These are phyloP conservation scores for Allium sativum DNA, from an alignment of 106 monocot genomes.

Conservation along the genomic window DNA sequence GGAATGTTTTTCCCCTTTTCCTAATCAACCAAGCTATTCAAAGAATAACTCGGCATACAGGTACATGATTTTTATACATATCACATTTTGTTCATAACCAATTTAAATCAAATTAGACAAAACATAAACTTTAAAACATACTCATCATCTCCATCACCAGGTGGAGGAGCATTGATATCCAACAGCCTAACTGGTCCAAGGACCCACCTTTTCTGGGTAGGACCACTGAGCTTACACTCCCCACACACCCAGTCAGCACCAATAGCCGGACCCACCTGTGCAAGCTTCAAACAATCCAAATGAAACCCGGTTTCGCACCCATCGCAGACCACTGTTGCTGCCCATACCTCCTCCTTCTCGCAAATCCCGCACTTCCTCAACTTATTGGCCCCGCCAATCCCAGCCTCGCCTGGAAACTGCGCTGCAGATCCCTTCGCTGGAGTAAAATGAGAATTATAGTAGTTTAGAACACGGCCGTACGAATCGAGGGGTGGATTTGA, in stretches of 20 bases:
- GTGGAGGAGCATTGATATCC: conserved; percentile 80
- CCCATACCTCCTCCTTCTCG: conserved; percentile 40
- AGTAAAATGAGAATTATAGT: conserved; percentile 12
- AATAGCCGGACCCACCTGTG: conserved; percentile 2
- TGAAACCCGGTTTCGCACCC: conserved; percentile 97
- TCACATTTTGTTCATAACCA: background rate
- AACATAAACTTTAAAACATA: conserved; percentile 2
- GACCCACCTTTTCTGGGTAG: conserved; percentile 47
- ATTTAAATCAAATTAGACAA: conserved; percentile 1
- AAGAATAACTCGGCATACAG: too few species aligned
- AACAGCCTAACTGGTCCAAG: conserved; percentile 40
- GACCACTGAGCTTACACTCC: conserved; percentile 42
- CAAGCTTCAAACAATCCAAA: conserved; percentile 36
- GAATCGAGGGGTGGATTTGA: conserved; percentile 25
- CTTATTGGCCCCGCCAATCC: conserved; percentile 43
- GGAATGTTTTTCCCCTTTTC: too few species aligned
- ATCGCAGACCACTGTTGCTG: conserved; percentile 71
- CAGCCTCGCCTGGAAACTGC: conserved; percentile 68
- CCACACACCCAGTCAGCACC: conserved; percentile 74
- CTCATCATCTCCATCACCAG: conserved; percentile 25
- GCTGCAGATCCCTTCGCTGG: conserved; percentile 17
- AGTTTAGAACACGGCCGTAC: conserved; percentile 25
- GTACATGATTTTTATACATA: too few species aligned
- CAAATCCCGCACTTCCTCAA: conserved; percentile 49
- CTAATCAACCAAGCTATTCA: too few species aligned